phyloP scores from a whole-genome alignment of 106 monocot genomes.

The Amphibolis antarctica region DNA sequence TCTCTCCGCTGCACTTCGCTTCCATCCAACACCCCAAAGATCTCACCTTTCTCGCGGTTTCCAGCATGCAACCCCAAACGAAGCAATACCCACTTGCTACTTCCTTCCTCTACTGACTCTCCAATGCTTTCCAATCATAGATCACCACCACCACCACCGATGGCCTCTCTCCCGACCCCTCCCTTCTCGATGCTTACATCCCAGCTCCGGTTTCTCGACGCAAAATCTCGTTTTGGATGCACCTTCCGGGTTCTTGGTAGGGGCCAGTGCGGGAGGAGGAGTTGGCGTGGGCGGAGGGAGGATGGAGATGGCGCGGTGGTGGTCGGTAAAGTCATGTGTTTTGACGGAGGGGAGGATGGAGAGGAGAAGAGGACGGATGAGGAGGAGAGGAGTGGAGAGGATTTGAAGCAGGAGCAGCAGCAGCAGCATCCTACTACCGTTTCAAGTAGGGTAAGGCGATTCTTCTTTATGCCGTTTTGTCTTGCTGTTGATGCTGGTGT shows the following conservation, averaged over 20 bases:
- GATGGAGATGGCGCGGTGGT: background rate
- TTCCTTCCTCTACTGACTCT: background rate
- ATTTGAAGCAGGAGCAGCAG: background rate
- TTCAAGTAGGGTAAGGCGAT: background rate
- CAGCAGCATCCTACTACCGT: background rate
- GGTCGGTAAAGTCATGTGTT: background rate
- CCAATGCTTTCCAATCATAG: background rate
- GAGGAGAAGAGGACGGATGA: slow-evolving; percentile 1
- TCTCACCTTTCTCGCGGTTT: background rate
- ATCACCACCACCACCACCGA: background rate
- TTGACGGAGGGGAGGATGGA: background rate
- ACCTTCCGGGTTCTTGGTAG: background rate
- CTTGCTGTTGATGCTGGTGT: background rate
- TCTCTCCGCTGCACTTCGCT: background rate
- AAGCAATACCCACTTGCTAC: background rate
- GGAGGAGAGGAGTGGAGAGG: background rate
- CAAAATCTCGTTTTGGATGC: background rate
- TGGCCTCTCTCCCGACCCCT: slow-evolving; percentile 3
- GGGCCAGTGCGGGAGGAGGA: background rate
- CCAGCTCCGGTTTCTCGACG: background rate
- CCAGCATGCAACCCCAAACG: background rate
- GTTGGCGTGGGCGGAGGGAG: background rate
- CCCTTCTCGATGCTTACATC: background rate
- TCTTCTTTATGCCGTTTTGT: background rate
- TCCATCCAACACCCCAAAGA: background rate